Evolutionary conservation across 2,329 filamentous ascomycete species (phyloP).

Genomic region (Kalaharituber pfeilii): DNA sequence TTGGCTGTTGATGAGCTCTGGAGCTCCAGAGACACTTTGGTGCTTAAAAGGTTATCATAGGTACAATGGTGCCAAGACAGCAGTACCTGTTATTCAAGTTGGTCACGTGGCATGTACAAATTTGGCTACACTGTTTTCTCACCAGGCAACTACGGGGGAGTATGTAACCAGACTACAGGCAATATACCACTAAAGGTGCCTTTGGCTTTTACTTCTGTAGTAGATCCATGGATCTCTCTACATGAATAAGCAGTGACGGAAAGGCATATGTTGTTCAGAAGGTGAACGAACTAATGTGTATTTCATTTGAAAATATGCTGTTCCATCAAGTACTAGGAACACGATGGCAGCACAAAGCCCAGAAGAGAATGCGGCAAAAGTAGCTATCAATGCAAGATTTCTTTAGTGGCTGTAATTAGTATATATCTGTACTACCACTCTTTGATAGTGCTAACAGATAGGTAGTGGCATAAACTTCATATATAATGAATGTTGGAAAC

Average conservation of each 20-base stretch:
- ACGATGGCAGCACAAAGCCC: conserved; percentile 33
- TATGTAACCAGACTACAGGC: no score
- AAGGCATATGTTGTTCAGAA: conserved; percentile 82
- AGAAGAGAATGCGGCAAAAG: conserved; percentile 47
- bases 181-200: no score
- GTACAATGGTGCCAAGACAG: no score
- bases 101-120: no score
- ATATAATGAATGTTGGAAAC: conserved; percentile 87
- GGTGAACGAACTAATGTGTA: conserved; percentile 20
- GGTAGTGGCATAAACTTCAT: conserved; percentile 53
- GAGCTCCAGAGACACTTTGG: not conserved
- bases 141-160: no score
- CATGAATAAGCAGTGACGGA: conserved; percentile 82
- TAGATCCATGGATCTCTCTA: conserved; percentile 84
- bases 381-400: conserved; percentile 84
- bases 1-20: not conserved
- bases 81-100: no score
- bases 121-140: no score
- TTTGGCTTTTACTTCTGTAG: no score
- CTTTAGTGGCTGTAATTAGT: conserved; percentile 51
- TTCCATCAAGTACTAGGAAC: conserved; percentile 2
- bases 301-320: not conserved
- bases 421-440: not conserved
- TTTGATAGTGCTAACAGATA: conserved; percentile 4
- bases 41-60: no score